Conservation (phyloP, 495 filamentous ascomycete genomes). For the Beverwykella pulmonaria region DNA sequence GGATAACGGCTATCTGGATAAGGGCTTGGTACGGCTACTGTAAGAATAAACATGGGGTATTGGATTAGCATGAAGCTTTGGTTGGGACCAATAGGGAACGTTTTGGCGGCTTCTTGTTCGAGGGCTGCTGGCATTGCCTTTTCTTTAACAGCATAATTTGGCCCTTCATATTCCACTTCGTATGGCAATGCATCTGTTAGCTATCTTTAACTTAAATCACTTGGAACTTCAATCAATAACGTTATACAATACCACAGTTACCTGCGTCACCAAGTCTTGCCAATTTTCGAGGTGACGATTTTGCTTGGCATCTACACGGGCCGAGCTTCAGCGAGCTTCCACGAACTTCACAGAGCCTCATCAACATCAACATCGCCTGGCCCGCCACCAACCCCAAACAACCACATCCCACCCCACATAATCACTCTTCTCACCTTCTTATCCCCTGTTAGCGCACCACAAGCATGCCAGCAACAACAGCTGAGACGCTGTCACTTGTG, state of each 20-base stretch:
- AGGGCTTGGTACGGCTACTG: conserved; percentile 5
- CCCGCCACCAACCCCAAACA: conserved; percentile 9
- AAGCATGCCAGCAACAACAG: conserved; percentile 90
- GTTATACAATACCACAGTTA: no score
- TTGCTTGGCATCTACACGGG: conserved; percentile 3
- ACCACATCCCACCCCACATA: conserved; percentile 4
- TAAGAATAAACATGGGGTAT: conserved; percentile 30
- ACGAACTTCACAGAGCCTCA: conserved; percentile 32
- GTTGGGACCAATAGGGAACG: conserved; percentile 2
- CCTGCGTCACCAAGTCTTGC: no score
- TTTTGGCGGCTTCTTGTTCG: background rate
- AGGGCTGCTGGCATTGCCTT: conserved; percentile 14
- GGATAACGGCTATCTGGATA: background rate
- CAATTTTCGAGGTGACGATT: background rate
- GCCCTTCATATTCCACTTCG: background rate
- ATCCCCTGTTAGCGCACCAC: conserved; percentile 24
- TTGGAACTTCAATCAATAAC: no score
- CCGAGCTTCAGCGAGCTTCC: conserved; percentile 16
- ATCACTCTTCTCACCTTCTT: conserved; percentile 17
- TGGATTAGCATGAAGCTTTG: conserved; percentile 15
- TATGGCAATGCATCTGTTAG: background rate
- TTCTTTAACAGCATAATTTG: background rate
- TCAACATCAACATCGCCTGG: conserved; percentile 12
- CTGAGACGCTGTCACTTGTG: conserved; percentile 89
- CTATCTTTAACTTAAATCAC: no score